Conservation (phyloP, 306 rosid genomes). For the Cicer chorassanicum region DNA sequence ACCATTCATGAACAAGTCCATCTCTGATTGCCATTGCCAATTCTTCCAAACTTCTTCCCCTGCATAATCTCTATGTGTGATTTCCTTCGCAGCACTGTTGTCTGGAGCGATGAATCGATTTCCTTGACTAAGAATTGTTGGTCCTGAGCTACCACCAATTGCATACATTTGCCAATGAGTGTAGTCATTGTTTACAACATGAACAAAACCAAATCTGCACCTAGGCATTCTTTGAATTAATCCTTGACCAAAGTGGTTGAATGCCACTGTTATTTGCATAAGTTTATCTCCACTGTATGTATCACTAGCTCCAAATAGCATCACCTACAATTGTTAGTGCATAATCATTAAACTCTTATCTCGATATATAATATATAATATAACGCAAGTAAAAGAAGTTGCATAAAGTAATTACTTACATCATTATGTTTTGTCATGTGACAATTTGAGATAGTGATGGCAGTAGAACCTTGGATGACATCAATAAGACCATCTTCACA, state of each 20-base stretch:
- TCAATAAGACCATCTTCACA: conserved; percentile 44
- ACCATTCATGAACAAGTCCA: conserved; percentile 43
- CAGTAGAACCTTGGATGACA: conserved; percentile 38
- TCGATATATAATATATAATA: no score
- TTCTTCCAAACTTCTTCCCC: neutral
- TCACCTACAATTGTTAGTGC: neutral
- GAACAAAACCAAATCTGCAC: conserved; percentile 68
- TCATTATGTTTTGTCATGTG: conserved; percentile 49
- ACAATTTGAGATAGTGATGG: conserved; percentile 41
- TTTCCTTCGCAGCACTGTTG: conserved; percentile 52
- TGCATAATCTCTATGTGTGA: conserved; percentile 51
- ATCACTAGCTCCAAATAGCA: conserved; percentile 44
- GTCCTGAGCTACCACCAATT: conserved; percentile 78
- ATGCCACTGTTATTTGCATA: conserved; percentile 44
- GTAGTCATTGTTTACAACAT: conserved; percentile 81
- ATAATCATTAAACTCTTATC: no score
- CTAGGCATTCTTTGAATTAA: conserved; percentile 45
- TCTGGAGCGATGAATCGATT: conserved; percentile 79
- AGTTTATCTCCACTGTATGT: neutral
- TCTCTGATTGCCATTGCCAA: conserved; percentile 43
- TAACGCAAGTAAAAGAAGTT: no score
- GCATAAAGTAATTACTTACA: conserved; percentile 8
- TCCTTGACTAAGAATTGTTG: conserved; percentile 85
- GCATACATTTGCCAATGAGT: conserved; percentile 91
- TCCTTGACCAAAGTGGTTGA: conserved; percentile 50